A percentile compares a stretch with the other conserved stretches of the same genome.
phyloP scores from a whole-genome alignment of 2,329 filamentous ascomycete genomes.

The Trichoderma cornu-damae region DNA sequence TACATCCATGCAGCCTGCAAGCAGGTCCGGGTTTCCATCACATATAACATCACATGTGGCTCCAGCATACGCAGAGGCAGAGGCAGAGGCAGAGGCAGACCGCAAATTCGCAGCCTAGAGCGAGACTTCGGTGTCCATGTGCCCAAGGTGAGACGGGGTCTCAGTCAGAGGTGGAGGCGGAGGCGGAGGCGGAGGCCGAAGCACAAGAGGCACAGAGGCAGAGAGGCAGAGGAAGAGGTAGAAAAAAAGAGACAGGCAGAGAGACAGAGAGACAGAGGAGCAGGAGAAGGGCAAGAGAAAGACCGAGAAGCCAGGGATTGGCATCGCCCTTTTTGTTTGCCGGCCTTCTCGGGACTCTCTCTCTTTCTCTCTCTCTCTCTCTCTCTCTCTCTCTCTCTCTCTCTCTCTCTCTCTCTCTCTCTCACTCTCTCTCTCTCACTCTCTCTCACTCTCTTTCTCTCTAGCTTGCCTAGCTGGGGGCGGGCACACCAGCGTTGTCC shows the following conservation, averaged over 20 bases:
- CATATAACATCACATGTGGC: neutral
- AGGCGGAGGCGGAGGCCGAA: too few relatives aligned
- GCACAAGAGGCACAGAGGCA: neutral
- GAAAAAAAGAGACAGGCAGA: too few relatives aligned
- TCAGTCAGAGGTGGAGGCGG: neutral
- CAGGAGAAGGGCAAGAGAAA: too few relatives aligned
- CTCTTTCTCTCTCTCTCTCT: too few relatives aligned
- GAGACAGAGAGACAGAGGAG: neutral
- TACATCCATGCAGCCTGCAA: neutral
- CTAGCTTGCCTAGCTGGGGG: neutral
- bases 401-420: neutral
- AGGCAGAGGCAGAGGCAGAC: neutral
- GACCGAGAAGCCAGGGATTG: constrained; percentile 6
- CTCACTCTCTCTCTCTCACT: too few relatives aligned
- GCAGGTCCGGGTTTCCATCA: neutral
- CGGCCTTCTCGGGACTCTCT: too few relatives aligned
- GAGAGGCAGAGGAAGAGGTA: neutral
- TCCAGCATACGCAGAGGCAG: too few relatives aligned
- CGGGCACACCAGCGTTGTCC: neutral
- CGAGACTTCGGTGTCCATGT: neutral
- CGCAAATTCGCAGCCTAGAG: constrained; percentile 1
- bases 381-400: neutral
- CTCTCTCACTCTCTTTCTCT: neutral
- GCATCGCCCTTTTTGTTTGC: neutral
- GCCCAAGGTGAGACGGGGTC: constrained; percentile 8